Base-by-base conservation (phyloP, 2,329 filamentous ascomycete species). In the Sarocladiaceae sp. region DNA sequence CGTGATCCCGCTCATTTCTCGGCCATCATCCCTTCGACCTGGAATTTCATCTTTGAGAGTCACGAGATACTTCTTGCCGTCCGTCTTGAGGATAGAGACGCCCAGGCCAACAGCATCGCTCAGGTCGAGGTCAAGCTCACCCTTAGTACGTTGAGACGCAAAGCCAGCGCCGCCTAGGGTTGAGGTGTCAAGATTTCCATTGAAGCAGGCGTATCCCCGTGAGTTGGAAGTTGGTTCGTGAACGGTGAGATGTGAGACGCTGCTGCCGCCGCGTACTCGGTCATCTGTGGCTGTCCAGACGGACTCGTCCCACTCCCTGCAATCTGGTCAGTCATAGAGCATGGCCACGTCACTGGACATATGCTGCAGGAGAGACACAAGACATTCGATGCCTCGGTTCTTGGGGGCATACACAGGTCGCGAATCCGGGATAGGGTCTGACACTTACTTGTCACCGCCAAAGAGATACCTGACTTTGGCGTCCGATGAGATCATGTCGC, bases 91-190 rank as follows among this genome's bases (percentile, higher is more conserved):
- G 12, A 85, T 57, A 31, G 68, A 57, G 4, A 88, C 52, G 50
- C 72, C 60, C 19, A 88, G 63, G 3, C 84, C 85, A 35, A 78
- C 72, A 53, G 81, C 84, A 10, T 53, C 56, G 1, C 73, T 74
- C 6, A 93, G 63, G 54, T 93, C 75, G 74, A 83, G 85, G 19
- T 65, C 64, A 12, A 71, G 63, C 31, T 73, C 65, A 6, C 80
- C 76, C 31, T 70, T 72, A 4, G 83, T 88, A 37, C 83, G 76
- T 59, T 91, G 88, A 4, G 82, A 87, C 9, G 87, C 87, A 58
- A 94, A 93, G 4, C 88, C 88, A 1, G 88, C 87, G 23, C 85
- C 86, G 20, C 86, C 86, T 0, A 93, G 77, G 0, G 85, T 80
- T 44, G 73, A 74, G 50, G 83, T 88, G 63, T 93, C 86, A 16